Evolutionary conservation across 148 eudicot species (phyloP), one percentile per base, ranked within the genome.

Genomic region (Amaranthus cruentus): DNA sequence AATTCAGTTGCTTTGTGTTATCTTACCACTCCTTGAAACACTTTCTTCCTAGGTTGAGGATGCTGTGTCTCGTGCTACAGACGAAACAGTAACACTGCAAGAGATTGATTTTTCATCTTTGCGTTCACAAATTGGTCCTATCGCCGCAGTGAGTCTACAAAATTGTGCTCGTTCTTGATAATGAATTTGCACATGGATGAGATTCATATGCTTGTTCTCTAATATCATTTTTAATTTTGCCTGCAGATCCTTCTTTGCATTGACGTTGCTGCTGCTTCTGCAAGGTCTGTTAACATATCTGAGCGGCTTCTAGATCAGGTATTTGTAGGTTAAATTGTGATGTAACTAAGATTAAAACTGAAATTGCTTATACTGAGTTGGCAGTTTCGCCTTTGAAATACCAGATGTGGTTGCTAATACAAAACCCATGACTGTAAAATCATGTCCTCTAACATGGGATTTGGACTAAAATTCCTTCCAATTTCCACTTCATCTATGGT

Each of bases 221-320:
- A 50, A 8, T 56, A 49, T 53, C 43, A 66, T 44, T 68, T 47
- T 59, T 9, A 54, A 49, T 14, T 51, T 15, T 50, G n/a, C 57
- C 74, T 49, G 55, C 86, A 95, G 99, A 86, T 88, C 76, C 92
- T 95, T 79, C 85, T 95, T 21, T 95, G 99, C 75, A 81, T 95
- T 67, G 99, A 95, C 82, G 96, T 95, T 74, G 97, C 99, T 73
- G 79, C 92, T 72, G 79, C 93, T 72, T 95, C 97, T 80, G 85
- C 99, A 15, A 90, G 79, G 83, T 88, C 86, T 56, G 74, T 76
- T 70, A 76, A 68, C 68, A 74, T 90, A 82, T 90, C 97, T 68
- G 78, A 82, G 76, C 86, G 89, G 83, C 94, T 95, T 72, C 79
- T 91, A 67, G 87, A 87, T 82, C 97, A 95, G 96, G 99, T 75